These are phyloP conservation scores for Elsinoe necatrix DNA, from an alignment of 2,329 filamentous ascomycete species.

Conservation along the genomic window DNA sequence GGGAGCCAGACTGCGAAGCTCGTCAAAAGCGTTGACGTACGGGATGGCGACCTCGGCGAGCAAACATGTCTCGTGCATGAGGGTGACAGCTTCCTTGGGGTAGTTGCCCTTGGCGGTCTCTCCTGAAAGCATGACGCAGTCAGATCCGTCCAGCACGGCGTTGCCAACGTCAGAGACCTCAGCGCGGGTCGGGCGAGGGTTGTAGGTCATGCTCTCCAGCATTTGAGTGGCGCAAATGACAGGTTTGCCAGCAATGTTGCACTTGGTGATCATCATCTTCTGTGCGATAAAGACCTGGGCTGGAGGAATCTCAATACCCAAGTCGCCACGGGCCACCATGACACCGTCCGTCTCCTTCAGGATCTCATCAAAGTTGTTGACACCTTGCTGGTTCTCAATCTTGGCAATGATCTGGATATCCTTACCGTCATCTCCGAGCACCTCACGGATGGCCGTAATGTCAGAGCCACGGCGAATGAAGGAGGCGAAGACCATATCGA, in stretches of 20 bases:
- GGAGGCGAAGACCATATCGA: slow-evolving; percentile 98
- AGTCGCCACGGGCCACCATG: slow-evolving; percentile 98
- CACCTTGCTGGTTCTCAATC: slow-evolving; percentile 99
- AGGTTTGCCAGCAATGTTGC: slow-evolving; percentile 97
- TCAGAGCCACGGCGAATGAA: slow-evolving; percentile 95
- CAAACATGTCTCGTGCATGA: slow-evolving; percentile 98
- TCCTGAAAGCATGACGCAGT: slow-evolving; percentile 99
- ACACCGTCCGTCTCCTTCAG: slow-evolving; percentile 93
- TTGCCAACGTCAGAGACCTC: slow-evolving; percentile 99
- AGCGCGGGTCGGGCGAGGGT: slow-evolving; percentile 92
- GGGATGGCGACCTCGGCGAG: slow-evolving; percentile 96
- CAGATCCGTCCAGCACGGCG: slow-evolving; percentile 91
- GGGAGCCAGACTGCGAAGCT: slow-evolving; percentile 74
- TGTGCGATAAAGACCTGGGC: slow-evolving; percentile 98
- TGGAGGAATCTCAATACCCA: slow-evolving; percentile 97
- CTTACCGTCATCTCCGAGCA: slow-evolving; percentile 84
- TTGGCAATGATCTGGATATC: slow-evolving; percentile 99
- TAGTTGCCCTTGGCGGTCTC: slow-evolving; percentile 98
- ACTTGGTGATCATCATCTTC: slow-evolving; percentile 99
- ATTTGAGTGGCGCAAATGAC: slow-evolving; percentile 99
- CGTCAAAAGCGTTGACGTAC: slow-evolving; percentile 93
- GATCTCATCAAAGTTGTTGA: slow-evolving; percentile 99
- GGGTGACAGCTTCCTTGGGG: slow-evolving; percentile 79
- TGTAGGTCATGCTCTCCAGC: slow-evolving; percentile 99
- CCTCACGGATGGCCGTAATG: slow-evolving; percentile 82